These are phyloP conservation scores for Oxalis stricta DNA, from an alignment of 441 rosid species.

Conservation along the genomic window DNA sequence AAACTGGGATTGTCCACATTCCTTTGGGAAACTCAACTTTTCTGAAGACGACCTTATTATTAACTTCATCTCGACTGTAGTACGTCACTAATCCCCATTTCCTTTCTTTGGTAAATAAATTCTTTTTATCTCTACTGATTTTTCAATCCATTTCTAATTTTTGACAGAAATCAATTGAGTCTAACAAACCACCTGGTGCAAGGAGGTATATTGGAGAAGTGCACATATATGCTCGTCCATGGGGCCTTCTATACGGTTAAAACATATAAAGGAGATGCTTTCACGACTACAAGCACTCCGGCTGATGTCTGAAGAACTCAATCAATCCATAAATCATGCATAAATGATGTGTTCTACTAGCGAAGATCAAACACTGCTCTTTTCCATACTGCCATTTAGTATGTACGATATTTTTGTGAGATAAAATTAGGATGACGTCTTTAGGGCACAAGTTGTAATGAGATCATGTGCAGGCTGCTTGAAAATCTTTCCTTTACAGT, in stretches of 20 bases:
- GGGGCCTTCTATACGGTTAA: constrained; percentile 90
- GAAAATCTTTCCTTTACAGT: too few species aligned
- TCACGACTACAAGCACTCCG: constrained; percentile 59
- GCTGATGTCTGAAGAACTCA: constrained; percentile 15
- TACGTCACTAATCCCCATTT: constrained; percentile 17
- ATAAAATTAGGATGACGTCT: too few species aligned
- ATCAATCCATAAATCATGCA: too few species aligned
- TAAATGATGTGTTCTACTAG: too few species aligned
- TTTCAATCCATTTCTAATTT: background rate
- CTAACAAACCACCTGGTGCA: constrained; percentile 93
- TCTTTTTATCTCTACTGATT: background rate
- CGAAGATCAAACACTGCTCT: too few species aligned
- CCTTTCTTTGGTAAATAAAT: background rate
- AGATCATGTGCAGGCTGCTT: too few species aligned
- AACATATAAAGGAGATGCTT: constrained; percentile 84
- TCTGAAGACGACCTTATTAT: constrained; percentile 68
- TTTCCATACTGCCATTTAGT: too few species aligned
- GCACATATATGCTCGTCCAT: constrained; percentile 84
- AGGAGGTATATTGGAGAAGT: constrained; percentile 95
- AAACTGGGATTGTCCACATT: constrained; percentile 95
- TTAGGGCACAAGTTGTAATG: too few species aligned
- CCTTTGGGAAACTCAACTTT: constrained; percentile 72
- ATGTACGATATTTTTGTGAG: too few species aligned
- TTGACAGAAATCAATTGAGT: constrained; percentile 79
- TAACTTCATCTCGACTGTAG: constrained; percentile 75